phyloP scores from a whole-genome alignment of 805 yeast genomes.

The Wickerhamiella azymoides region DNA sequence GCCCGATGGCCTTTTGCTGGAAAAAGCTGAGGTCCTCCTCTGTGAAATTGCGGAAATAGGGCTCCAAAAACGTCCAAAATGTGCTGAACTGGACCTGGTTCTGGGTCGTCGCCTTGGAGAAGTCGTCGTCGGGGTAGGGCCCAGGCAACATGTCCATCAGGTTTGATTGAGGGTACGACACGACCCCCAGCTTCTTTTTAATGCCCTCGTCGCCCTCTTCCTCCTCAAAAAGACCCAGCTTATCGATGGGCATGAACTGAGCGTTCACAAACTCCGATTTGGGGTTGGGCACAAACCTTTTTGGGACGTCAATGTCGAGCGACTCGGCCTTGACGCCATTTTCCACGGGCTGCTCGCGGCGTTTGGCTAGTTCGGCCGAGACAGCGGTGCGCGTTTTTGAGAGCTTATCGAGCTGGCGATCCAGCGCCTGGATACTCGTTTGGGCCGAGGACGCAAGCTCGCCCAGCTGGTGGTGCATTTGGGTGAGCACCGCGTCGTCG shows the following conservation, averaged over 20 bases:
- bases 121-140: slow-evolving; percentile 72
- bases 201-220: slow-evolving; percentile 61
- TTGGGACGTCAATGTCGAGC: slow-evolving; percentile 12
- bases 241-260: slow-evolving; percentile 53
- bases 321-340: slow-evolving; percentile 4
- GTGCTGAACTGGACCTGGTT: slow-evolving; percentile 90
- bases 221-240: slow-evolving; percentile 55
- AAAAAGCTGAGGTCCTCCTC: slow-evolving; percentile 75
- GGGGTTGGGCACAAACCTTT: slow-evolving; percentile 42
- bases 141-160: slow-evolving; percentile 73
- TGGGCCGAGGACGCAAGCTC: slow-evolving; percentile 16
- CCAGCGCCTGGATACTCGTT: slow-evolving; percentile 15
- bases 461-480: slow-evolving; percentile 16
- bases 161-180: slow-evolving; percentile 75
- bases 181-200: slow-evolving; percentile 70
- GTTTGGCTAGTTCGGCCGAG: slow-evolving; percentile 12
- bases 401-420: slow-evolving; percentile 16
- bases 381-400: slow-evolving; percentile 15
- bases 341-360: neutral
- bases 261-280: slow-evolving; percentile 61
- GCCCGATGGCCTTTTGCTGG: slow-evolving; percentile 40
- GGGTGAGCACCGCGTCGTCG: slow-evolving; percentile 14
- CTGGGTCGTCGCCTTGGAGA: slow-evolving; percentile 55
- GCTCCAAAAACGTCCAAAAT: slow-evolving; percentile 72
- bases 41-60: slow-evolving; percentile 58